Evolutionary conservation across 2,329 filamentous ascomycete species (phyloP).

Genomic region (Rutstroemia sp.): DNA sequence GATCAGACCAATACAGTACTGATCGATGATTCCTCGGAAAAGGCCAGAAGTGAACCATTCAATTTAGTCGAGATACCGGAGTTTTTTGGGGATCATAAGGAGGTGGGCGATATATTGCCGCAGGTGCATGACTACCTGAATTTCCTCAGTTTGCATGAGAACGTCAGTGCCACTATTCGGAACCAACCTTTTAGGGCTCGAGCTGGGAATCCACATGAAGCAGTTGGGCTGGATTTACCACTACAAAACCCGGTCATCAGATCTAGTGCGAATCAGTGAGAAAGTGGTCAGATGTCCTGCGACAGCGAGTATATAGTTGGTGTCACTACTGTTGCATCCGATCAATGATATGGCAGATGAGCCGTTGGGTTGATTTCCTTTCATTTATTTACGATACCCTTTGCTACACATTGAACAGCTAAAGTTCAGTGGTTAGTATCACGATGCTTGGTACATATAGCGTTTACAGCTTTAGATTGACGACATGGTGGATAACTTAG

Average conservation of each 20-base stretch:
- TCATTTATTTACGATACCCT: slow-evolving; percentile 6
- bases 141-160: slow-evolving; percentile 41
- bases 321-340: not conserved
- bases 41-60: slow-evolving; percentile 73
- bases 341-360: not conserved
- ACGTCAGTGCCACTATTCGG: slow-evolving; percentile 57
- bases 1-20: slow-evolving; percentile 81
- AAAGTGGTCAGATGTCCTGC: no score
- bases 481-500: not conserved
- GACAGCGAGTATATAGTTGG: not conserved
- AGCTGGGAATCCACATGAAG: slow-evolving; percentile 1
- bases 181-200: slow-evolving; percentile 38
- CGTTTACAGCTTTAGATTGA: not conserved
- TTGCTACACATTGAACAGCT: not conserved
- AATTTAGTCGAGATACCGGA: slow-evolving; percentile 79
- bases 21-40: slow-evolving; percentile 77
- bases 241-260: not conserved
- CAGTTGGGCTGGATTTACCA: slow-evolving; percentile 2
- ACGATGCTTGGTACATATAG: not conserved
- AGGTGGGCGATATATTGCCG: slow-evolving; percentile 40
- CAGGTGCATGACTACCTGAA: slow-evolving; percentile 58
- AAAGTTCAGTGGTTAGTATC: not conserved
- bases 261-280: not conserved
- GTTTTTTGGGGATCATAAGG: slow-evolving; percentile 47
- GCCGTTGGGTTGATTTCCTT: not conserved